Evolutionary conservation across 306 rosid species (phyloP).

Genomic region (Gillenia trifoliata): DNA sequence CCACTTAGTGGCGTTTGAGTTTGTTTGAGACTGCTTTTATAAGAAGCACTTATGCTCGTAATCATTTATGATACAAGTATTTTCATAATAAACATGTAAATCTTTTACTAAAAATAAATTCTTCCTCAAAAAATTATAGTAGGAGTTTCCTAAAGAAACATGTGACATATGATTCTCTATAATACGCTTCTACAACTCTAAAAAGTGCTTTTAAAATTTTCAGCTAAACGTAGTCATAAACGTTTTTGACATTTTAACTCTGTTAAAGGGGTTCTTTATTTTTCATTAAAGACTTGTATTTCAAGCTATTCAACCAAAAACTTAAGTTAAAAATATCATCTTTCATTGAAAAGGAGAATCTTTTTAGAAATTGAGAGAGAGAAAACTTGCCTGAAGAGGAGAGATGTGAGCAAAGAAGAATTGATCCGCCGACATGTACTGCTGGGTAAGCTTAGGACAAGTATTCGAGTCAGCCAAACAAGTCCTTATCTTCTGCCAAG

Average conservation of each 20-base stretch:
- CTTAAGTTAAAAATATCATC: neutral
- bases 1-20: neutral
- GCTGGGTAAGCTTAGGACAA: slow-evolving; percentile 42
- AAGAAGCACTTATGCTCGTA: too few species aligned
- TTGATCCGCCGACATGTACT: slow-evolving; percentile 53
- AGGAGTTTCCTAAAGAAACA: too few species aligned
- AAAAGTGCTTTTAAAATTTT: neutral
- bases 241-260: too few species aligned
- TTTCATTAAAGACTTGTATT: neutral
- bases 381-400: slow-evolving; percentile 65
- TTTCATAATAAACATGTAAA: too few species aligned
- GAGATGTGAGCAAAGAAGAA: slow-evolving; percentile 61
- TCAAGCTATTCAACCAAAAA: neutral
- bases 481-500: slow-evolving; percentile 56
- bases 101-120: too few species aligned
- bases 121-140: too few species aligned
- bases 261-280: neutral
- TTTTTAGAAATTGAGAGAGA: neutral
- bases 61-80: too few species aligned
- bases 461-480: slow-evolving; percentile 74
- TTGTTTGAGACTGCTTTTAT: too few species aligned
- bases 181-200: neutral
- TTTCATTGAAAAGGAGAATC: neutral
- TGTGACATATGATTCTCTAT: too few species aligned
- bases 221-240: too few species aligned